Evolutionary conservation across 2,329 filamentous ascomycete species (phyloP).

Genomic region (Aspergillus flavus): DNA sequence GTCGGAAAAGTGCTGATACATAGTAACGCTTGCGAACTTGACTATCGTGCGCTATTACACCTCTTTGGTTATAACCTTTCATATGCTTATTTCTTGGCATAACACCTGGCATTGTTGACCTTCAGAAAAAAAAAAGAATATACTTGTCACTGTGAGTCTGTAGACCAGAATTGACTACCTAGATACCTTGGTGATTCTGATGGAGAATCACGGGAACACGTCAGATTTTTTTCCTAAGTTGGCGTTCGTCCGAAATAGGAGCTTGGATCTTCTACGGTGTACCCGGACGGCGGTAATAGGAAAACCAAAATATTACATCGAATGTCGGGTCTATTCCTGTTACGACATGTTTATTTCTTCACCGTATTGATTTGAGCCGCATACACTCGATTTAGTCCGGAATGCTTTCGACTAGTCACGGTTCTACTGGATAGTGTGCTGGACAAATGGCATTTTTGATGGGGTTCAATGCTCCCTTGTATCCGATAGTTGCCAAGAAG

Average conservation of each 20-base stretch:
- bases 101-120: not conserved
- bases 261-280: not conserved
- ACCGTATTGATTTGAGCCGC: not conserved
- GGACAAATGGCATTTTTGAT: conserved; percentile 5
- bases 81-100: not conserved
- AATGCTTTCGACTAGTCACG: conserved; percentile 1
- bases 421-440: not conserved
- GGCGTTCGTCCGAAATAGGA: conserved; percentile 17
- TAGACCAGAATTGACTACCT: not conserved
- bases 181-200: not conserved
- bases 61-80: not conserved
- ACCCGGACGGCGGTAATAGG: not conserved
- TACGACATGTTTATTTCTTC: not conserved
- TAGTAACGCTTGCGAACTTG: not conserved
- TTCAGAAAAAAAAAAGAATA: not conserved
- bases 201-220: conserved; percentile 12
- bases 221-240: conserved; percentile 12
- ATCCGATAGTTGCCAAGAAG: conserved; percentile 28
- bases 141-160: not conserved
- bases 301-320: not conserved
- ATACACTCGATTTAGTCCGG: not conserved
- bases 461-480: conserved; percentile 13
- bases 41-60: not conserved
- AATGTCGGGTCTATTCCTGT: not conserved
- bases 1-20: not conserved